Base-by-base conservation (phyloP, 2,329 filamentous ascomycete species). In the Alternaria brassicicola region DNA sequence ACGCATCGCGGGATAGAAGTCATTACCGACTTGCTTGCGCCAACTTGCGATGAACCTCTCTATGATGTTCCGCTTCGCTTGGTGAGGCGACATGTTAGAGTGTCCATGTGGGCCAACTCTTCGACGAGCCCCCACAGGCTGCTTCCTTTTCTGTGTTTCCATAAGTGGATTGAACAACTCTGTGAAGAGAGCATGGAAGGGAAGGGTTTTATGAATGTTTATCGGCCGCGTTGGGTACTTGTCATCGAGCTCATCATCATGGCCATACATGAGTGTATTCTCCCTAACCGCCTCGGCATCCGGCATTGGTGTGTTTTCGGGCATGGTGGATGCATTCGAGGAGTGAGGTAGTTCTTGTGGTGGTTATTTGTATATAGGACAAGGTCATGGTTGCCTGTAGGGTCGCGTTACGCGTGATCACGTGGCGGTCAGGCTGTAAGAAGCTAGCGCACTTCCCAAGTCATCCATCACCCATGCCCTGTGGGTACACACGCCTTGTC, bases 1-100 rank as follows among this genome's bases (percentile, higher is more conserved):
- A 19, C 95, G 88, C 76, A 99, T 85, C 2, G 92, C 94, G 0
- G 95, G 95, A 73, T 95, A 98, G 69, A 99, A 91, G 76, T 99
- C 95, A 67, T 92, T 82, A 25, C 95, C 95, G 21, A 97, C 93
- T 61, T 97, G 89, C 55, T 87, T 87, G 36, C 93, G 87, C 95
- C 95, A 99, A 75, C 87, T 85, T 13, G 86, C 85, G 66, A 99
- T 92, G 80, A 97, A 99, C 7, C 89, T 84, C 54, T 93, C 87
- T 63, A 99, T 92, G 65, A 97, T 90, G 67, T 88, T 86, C 1
- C 90, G 86, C 35, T 92, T 87, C 61, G 90, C 85, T 74, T 97
- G 93, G 65, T 94, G 87, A 0, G 92, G 89, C 3, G 88, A 88
- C 8, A 87, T 80, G 52, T 85, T 86, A 5, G 78, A 80, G 8